Conservation (phyloP, 441 rosid genomes). For the Arabidopsis lyrata region DNA sequence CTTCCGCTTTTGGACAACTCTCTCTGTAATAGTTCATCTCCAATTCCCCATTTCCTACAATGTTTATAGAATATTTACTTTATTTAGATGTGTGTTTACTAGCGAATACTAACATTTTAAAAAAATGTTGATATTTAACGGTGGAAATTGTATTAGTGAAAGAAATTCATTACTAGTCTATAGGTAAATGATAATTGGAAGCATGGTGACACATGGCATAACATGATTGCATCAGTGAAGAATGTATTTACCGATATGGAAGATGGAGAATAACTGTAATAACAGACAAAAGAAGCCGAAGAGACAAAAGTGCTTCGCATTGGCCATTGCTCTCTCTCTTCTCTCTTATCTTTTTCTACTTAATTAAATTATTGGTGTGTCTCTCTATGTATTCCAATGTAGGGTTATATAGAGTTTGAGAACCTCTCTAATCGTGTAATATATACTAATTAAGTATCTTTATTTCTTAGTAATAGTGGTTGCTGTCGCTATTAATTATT, state of each 20-base stretch:
- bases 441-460: conserved; percentile 14
- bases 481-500: conserved; percentile 28
- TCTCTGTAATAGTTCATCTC: conserved; percentile 64
- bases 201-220: conserved; percentile 5
- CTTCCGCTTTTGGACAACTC: conserved; percentile 84
- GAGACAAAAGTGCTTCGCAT: conserved; percentile 26
- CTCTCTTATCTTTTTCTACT: not conserved
- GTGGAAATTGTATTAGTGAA: conserved; percentile 5
- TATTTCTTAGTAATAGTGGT: conserved; percentile 42
- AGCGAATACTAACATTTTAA: not conserved
- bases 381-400: conserved; percentile 27
- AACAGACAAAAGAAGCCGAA: conserved; percentile 50
- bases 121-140: not conserved
- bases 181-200: too few relatives aligned
- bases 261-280: conserved; percentile 53
- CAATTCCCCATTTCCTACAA: conserved; percentile 63
- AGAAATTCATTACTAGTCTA: not conserved
- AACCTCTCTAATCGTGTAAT: conserved; percentile 27
- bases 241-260: conserved; percentile 55
- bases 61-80: not conserved
- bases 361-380: conserved; percentile 20
- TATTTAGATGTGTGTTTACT: not conserved
- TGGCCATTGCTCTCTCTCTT: conserved; percentile 44
- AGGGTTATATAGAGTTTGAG: conserved; percentile 32
- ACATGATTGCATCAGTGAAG: conserved; percentile 6